Conservation (phyloP, 208 protist species). For the Trypanosomatidae sp. region DNA sequence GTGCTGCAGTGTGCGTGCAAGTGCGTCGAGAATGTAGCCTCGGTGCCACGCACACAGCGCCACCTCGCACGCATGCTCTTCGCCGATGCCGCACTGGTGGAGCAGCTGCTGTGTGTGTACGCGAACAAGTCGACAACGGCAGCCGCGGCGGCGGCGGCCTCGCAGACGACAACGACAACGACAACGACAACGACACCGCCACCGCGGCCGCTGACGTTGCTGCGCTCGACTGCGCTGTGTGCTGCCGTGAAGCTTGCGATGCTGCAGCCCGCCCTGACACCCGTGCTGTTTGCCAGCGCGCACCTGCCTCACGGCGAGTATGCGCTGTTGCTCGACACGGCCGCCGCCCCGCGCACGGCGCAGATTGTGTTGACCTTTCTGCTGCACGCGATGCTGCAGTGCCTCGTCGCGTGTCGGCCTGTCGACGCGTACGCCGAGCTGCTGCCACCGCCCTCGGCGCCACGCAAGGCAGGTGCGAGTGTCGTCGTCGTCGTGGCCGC, state of each 20-base stretch:
- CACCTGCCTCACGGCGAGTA: conserved; percentile 34
- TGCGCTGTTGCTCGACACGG: conserved; percentile 17
- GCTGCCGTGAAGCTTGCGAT: conserved; percentile 63
- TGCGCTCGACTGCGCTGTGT: conserved; percentile 72
- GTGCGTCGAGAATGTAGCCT: conserved; percentile 84
- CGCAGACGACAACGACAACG: no score
- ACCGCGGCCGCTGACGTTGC: no score
- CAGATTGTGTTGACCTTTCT: conserved; percentile 77
- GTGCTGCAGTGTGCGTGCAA: conserved; percentile 82
- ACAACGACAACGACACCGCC: no score
- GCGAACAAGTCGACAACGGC: no score
- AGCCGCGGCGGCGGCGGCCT: no score
- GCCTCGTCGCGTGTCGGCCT: conserved; percentile 31
- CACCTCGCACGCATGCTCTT: conserved; percentile 43
- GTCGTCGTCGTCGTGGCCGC: no score
- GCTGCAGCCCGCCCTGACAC: conserved; percentile 44
- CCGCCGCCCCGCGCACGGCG: conserved; percentile 24
- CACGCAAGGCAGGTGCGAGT: no score
- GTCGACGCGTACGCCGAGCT: no score
- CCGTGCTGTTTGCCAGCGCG: conserved; percentile 27
- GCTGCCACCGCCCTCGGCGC: no score
- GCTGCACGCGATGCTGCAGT: conserved; percentile 39
- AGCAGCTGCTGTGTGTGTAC: conserved; percentile 61
- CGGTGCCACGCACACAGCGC: conserved; percentile 28
- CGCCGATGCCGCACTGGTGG: conserved; percentile 27